Conservation (phyloP, 2,329 filamentous ascomycete genomes). For the Pseudocercospora pini-densiflorae region DNA sequence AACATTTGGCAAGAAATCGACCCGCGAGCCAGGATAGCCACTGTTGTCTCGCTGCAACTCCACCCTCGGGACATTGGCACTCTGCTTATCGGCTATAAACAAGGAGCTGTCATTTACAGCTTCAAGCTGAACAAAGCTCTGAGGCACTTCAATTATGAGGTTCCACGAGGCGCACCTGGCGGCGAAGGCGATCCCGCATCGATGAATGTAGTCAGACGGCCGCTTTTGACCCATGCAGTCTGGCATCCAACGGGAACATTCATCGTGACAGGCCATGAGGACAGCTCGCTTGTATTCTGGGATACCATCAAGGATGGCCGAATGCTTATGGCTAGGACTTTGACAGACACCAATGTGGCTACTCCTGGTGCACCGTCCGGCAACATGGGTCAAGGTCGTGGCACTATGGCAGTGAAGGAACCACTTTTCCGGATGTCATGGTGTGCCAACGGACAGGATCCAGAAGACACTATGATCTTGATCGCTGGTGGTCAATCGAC, state of each 20-base stretch:
- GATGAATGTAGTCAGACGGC: constrained; percentile 67
- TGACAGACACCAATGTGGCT: constrained; percentile 75
- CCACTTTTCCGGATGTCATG: constrained; percentile 81
- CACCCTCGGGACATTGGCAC: constrained; percentile 93
- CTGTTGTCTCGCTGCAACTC: constrained; percentile 77
- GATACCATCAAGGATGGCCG: constrained; percentile 79
- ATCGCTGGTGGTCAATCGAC: constrained; percentile 79
- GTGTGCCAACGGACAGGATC: constrained; percentile 86
- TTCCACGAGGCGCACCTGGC: constrained; percentile 83
- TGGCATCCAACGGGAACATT: constrained; percentile 98
- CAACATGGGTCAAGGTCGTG: constrained; percentile 41
- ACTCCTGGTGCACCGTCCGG: constrained; percentile 53
- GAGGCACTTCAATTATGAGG: constrained; percentile 80
- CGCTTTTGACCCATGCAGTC: constrained; percentile 77
- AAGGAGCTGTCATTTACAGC: constrained; percentile 87
- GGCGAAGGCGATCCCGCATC: constrained; percentile 68
- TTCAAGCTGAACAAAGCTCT: constrained; percentile 87
- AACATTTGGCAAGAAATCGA: constrained; percentile 84
- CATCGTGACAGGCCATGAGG: constrained; percentile 83
- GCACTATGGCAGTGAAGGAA: constrained; percentile 65
- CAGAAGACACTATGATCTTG: constrained; percentile 88
- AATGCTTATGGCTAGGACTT: constrained; percentile 79
- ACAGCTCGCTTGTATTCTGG: constrained; percentile 92
- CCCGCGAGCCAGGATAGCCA: constrained; percentile 65
- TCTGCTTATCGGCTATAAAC: constrained; percentile 85